These are phyloP conservation scores for Pyrenophora seminiperda DNA, from an alignment of 2,329 filamentous ascomycete genomes.

Conservation along the genomic window DNA sequence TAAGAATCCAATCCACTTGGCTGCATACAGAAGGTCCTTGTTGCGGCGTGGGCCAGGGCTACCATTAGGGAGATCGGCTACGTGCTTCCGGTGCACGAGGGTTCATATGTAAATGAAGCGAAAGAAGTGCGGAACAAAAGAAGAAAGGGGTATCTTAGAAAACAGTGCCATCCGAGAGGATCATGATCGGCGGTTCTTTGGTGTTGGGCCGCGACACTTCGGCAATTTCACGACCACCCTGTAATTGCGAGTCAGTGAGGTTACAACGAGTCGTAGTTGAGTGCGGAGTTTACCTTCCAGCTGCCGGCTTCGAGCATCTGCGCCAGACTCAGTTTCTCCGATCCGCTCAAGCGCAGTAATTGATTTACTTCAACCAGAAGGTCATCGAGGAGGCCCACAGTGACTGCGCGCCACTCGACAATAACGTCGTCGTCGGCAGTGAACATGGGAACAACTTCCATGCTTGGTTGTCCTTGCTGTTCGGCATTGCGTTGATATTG, in stretches of 20 bases:
- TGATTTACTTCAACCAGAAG: conserved; percentile 71
- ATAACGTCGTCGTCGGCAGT: conserved; percentile 75
- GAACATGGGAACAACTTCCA: conserved; percentile 77
- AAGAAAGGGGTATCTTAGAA: conserved; percentile 67
- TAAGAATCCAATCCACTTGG: conserved; percentile 24
- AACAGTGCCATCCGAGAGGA: conserved; percentile 93
- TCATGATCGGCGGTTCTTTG: conserved; percentile 94
- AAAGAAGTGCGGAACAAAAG: conserved; percentile 31
- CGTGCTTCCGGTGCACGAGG: conserved; percentile 23
- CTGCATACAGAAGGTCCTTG: conserved; percentile 23
- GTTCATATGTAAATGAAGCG: conserved; percentile 27
- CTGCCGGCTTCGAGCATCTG: conserved; percentile 95
- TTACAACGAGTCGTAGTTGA: background rate
- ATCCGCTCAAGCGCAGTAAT: conserved; percentile 69
- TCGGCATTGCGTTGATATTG: conserved; percentile 73
- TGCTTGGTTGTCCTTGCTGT: conserved; percentile 71
- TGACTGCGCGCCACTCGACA: conserved; percentile 78
- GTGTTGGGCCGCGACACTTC: conserved; percentile 95
- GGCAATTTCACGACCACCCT: conserved; percentile 93
- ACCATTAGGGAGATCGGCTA: conserved; percentile 16
- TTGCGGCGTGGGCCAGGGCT: conserved; percentile 7
- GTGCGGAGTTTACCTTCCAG: conserved; percentile 81
- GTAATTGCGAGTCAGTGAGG: conserved; percentile 19
- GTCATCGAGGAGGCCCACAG: conserved; percentile 75
- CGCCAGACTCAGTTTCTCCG: conserved; percentile 74